Evolutionary conservation across 2,329 filamentous ascomycete species (phyloP), one percentile per base, ranked within the genome.

Genomic region (Fusarium sp.): DNA sequence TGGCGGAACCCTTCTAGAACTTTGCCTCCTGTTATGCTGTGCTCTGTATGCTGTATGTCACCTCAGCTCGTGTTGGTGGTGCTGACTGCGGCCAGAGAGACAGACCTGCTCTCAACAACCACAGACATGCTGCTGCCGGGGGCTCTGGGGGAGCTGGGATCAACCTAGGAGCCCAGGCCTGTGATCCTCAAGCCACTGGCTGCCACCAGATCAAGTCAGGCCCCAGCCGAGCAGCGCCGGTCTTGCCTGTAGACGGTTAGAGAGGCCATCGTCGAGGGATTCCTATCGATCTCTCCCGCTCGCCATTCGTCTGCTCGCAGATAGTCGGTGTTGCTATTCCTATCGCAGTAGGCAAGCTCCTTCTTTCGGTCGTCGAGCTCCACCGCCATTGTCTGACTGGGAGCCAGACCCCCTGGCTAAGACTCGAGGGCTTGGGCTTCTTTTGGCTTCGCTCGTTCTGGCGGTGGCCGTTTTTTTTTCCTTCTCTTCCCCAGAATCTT

Each of bases 131-230:
- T 64, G 35, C 60, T 57, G 13, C 58, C 54, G 52, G 29, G 48
- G 52, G 39, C 33, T 60, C 43, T 48, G 62, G 43, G 56, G 35
- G 37, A 71, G 41, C 71, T 67, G 61, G 76, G 76, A 76, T 74
- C 52, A 78, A 77, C 75, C 76, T 39, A 72, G 76, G 35, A 69
- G 35, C 33, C 43, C 41, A 72, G 54, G 69, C 73, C 73, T 77
- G 73, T 78, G 73, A 78, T 78, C 73, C 75, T 65, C 67, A 78
- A 78, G 75, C 76, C 76, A 78, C 76, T 64, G 70, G 69, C 69
- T 77, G 73, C 75, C 76, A 78, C 77, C 71, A 77, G 76, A 78
- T 78, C 76, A 77, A 50, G 75, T 50, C 54, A 70, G 37, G 67
- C 35, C 54, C 62, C 64, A 66, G 65, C 65, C 45, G 45, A 50